Evolutionary conservation across 106 monocot species (phyloP).

Genomic region (Narthecium ossifragum): DNA sequence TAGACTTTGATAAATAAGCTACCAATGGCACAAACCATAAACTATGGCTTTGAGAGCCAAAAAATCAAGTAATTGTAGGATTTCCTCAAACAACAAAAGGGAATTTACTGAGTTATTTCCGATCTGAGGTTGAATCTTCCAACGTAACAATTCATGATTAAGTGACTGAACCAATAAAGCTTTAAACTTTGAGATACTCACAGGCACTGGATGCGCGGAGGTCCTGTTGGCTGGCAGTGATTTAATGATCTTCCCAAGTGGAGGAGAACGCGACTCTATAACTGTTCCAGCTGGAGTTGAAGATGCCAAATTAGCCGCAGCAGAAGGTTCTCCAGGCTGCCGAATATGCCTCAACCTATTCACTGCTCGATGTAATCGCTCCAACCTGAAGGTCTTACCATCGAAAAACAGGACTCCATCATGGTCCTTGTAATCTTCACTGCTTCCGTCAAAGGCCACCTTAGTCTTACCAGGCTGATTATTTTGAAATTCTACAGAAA

Average conservation of each 20-base stretch:
- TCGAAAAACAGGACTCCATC: conserved; percentile 96
- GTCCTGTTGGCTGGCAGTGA: conserved; percentile 40
- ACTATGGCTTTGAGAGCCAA: no score
- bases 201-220: conserved; percentile 43
- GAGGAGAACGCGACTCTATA: conserved; percentile 59
- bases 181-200: no score
- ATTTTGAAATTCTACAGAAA: conserved; percentile 89
- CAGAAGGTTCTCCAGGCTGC: conserved; percentile 58
- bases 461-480: conserved; percentile 95
- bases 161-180: no score
- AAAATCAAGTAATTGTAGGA: no score
- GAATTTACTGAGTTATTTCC: no score
- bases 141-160: no score
- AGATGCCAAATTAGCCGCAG: conserved; percentile 21
- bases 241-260: conserved; percentile 51
- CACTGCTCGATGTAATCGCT: conserved; percentile 85
- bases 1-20: no score
- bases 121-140: background rate
- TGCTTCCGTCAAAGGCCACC: conserved; percentile 88
- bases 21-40: no score
- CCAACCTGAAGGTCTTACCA: conserved; percentile 75
- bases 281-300: conserved; percentile 26
- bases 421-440: conserved; percentile 88
- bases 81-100: no score
- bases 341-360: conserved; percentile 85